Percentiles rank a stretch among this genome's conserved stretches.
Evolutionary conservation across 352 stramenopile genomes (phyloP).

Genomic region (Globisporangium parvum): DNA sequence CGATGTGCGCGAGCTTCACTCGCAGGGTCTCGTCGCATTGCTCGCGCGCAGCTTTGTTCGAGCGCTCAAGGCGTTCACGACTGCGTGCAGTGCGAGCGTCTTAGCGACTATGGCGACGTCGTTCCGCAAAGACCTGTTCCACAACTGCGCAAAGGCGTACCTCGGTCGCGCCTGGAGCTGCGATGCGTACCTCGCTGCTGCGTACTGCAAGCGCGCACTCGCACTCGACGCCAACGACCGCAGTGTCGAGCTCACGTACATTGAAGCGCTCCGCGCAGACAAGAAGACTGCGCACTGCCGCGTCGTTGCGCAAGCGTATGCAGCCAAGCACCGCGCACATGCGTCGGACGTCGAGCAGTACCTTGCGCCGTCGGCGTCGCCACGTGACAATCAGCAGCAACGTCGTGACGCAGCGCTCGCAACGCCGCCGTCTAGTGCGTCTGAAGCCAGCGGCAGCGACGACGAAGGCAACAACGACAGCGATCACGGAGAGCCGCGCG

Average conservation of each 20-base stretch:
- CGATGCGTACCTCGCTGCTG: slow-evolving; percentile 51
- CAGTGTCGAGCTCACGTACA: slow-evolving; percentile 51
- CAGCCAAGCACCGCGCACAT: slow-evolving; percentile 36
- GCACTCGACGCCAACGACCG: slow-evolving; percentile 42
- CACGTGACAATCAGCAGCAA: neutral
- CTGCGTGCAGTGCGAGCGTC: slow-evolving; percentile 24
- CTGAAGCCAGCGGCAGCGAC: neutral
- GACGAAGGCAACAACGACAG: slow-evolving; percentile 12
- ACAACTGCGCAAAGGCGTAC: slow-evolving; percentile 61
- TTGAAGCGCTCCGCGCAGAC: slow-evolving; percentile 38
- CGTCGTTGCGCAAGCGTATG: slow-evolving; percentile 35
- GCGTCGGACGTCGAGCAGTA: slow-evolving; percentile 36
- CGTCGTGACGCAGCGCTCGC: neutral
- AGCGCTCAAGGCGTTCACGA: slow-evolving; percentile 31
- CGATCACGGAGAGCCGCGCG: slow-evolving; percentile 5
- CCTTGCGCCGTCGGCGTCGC: slow-evolving; percentile 6
- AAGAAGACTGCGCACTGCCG: slow-evolving; percentile 37
- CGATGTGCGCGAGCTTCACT: slow-evolving; percentile 23
- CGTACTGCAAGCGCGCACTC: slow-evolving; percentile 61
- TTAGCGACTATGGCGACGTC: slow-evolving; percentile 15
- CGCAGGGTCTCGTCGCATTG: slow-evolving; percentile 24
- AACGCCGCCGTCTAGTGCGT: neutral
- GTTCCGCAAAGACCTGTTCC: slow-evolving; percentile 50
- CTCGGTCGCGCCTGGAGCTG: slow-evolving; percentile 55
- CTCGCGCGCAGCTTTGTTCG: slow-evolving; percentile 24